These are phyloP conservation scores for Leccinum imitatum DNA, from an alignment of 768 basidiomycete species.

Conservation along the genomic window DNA sequence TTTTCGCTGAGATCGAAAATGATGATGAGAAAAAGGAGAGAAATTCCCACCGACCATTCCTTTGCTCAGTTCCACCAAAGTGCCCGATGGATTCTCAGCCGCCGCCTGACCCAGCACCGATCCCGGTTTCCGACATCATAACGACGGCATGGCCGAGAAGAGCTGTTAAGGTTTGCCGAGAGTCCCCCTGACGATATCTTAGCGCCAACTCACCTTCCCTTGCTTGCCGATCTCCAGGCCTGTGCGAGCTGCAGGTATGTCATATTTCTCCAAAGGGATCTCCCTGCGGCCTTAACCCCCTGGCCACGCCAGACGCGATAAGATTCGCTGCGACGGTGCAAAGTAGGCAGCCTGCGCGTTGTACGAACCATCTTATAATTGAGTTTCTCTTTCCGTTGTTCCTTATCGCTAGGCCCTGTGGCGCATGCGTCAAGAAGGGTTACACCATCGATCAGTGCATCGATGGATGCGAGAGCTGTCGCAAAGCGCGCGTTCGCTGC, in stretches of 20 bases:
- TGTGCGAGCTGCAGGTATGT: conserved; percentile 57
- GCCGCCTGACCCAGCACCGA: conserved; percentile 33
- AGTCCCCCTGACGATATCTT: conserved; percentile 2
- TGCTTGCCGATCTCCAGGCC: conserved; percentile 37
- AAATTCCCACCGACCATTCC: conserved; percentile 31
- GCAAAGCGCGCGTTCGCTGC: conserved; percentile 47
- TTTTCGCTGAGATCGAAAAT: conserved; percentile 12
- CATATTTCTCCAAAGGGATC: neutral
- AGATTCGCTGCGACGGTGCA: conserved; percentile 58
- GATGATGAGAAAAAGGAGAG: conserved; percentile 28
- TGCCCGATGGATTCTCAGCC: conserved; percentile 36
- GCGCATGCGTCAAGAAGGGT: conserved; percentile 56
- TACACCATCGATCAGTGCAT: conserved; percentile 52
- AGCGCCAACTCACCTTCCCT: conserved; percentile 14
- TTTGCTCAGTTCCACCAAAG: conserved; percentile 28
- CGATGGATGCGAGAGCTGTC: conserved; percentile 61
- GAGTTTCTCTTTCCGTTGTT: neutral
- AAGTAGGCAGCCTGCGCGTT: conserved; percentile 35
- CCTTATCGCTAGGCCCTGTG: conserved; percentile 48
- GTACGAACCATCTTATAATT: neutral
- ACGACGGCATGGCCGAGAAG: conserved; percentile 50
- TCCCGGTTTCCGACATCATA: conserved; percentile 54
- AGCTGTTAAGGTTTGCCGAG: conserved; percentile 46
- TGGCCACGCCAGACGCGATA: conserved; percentile 48
- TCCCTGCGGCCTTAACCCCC: conserved; percentile 1